These are phyloP conservation scores for Vitis hybrid DNA, from an alignment of 177 flowering plant genomes.

Conservation along the genomic window DNA sequence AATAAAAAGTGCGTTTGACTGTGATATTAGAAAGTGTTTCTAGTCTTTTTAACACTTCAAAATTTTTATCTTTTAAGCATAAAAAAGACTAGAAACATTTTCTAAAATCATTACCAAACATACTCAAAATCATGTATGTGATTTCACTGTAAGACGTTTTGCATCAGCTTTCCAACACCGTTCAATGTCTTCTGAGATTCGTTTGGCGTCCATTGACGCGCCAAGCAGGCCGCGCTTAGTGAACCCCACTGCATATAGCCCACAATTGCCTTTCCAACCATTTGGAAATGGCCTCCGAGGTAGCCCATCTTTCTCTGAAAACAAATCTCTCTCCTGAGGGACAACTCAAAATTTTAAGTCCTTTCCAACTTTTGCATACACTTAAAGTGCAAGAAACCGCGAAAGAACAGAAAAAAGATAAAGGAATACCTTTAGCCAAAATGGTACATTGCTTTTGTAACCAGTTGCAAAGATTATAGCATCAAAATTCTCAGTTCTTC, in stretches of 20 bases:
- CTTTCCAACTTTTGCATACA: background rate
- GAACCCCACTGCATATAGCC: constrained; percentile 78
- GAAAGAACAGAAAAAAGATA: background rate
- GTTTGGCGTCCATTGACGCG: constrained; percentile 72
- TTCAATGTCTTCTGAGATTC: constrained; percentile 54
- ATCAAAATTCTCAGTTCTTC: constrained; percentile 59
- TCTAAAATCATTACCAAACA: too few species aligned
- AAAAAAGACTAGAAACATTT: too few species aligned
- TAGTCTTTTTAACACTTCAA: too few species aligned
- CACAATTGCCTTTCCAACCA: constrained; percentile 73
- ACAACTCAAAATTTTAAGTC: background rate
- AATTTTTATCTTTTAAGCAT: too few species aligned
- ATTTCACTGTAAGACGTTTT: constrained; percentile 5
- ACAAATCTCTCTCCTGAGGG: constrained; percentile 51
- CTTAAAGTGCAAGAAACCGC: background rate
- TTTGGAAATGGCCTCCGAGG: constrained; percentile 69
- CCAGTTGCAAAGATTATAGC: constrained; percentile 75
- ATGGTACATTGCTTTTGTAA: constrained; percentile 91
- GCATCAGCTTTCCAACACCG: constrained; percentile 30
- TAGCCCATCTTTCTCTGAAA: constrained; percentile 56
- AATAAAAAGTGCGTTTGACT: background rate
- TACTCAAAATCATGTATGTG: constrained; percentile 1
- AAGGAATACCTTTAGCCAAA: constrained; percentile 83
- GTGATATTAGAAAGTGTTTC: background rate
- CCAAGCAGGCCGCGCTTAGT: constrained; percentile 72